phyloP scores from a whole-genome alignment of 2,329 filamentous ascomycete species.

The Aspergillus sp. region DNA sequence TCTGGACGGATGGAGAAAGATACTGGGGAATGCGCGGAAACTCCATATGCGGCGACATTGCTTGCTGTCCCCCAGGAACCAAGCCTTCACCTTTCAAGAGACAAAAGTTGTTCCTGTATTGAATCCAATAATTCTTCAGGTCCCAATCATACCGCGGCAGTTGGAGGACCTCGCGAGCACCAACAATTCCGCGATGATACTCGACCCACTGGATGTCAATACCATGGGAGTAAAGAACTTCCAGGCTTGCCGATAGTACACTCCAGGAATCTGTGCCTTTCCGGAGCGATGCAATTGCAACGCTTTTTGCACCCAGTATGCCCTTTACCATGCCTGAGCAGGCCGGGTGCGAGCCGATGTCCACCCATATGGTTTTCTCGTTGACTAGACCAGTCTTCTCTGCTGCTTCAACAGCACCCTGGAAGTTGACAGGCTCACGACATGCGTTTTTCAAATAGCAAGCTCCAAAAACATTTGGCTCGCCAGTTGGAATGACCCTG shows the following conservation, averaged over 20 bases:
- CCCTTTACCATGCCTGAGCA: slow-evolving; percentile 70
- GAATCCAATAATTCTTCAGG: slow-evolving; percentile 71
- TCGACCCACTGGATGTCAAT: slow-evolving; percentile 70
- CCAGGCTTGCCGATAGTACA: slow-evolving; percentile 61
- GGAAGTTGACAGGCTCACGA: slow-evolving; percentile 8
- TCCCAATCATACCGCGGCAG: slow-evolving; percentile 70
- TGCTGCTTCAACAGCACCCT: neutral
- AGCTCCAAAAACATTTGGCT: neutral
- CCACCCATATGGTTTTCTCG: slow-evolving; percentile 58
- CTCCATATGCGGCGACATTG: slow-evolving; percentile 13
- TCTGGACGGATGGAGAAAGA: slow-evolving; percentile 67
- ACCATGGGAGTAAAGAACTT: slow-evolving; percentile 64
- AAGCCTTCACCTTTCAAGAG: slow-evolving; percentile 66
- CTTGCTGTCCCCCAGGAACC: neutral
- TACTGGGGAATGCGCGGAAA: slow-evolving; percentile 42
- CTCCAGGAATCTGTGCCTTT: slow-evolving; percentile 66
- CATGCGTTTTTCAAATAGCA: neutral
- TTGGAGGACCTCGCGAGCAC: slow-evolving; percentile 61
- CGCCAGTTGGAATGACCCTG: neutral
- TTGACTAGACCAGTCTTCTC: neutral
- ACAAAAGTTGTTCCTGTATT: slow-evolving; percentile 71
- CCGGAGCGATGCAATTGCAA: slow-evolving; percentile 64
- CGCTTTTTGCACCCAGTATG: slow-evolving; percentile 59
- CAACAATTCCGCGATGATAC: slow-evolving; percentile 64
- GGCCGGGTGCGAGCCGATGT: slow-evolving; percentile 71